Conservation (phyloP, 2,329 filamentous ascomycete species). For the Penicillium rolfsii region DNA sequence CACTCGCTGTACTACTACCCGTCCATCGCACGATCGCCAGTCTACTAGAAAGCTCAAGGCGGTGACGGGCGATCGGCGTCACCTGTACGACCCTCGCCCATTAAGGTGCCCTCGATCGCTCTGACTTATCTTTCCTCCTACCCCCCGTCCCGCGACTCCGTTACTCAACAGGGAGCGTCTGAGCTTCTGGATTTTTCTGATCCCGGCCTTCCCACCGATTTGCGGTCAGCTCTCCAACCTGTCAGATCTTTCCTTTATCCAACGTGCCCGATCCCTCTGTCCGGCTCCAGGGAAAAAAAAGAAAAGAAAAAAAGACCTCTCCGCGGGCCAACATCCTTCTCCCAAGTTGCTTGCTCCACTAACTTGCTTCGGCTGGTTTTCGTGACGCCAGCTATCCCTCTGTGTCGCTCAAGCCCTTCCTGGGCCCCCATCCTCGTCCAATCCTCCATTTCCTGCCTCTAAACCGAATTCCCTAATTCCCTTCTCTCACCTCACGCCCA, state of each 20-base stretch:
- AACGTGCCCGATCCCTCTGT: conserved; percentile 31
- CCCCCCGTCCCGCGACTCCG: not conserved
- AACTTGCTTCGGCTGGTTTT: conserved; percentile 16
- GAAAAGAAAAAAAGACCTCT: not conserved
- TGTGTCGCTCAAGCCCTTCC: conserved; percentile 15
- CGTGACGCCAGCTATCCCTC: conserved; percentile 33
- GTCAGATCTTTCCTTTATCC: conserved; percentile 34
- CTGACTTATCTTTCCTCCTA: conserved; percentile 14
- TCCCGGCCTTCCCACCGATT: conserved; percentile 21
- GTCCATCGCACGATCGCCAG: not conserved
- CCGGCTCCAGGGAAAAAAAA: conserved; percentile 11
- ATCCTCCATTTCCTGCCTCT: conserved; percentile 2
- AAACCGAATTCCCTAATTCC: conserved; percentile 6
- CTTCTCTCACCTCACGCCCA: not conserved
- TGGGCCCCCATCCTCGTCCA: not conserved
- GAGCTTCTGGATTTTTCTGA: conserved; percentile 11
- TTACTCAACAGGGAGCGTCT: conserved; percentile 11
- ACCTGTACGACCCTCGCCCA: conserved; percentile 15
- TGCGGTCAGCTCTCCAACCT: conserved; percentile 30
- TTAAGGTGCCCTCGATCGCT: conserved; percentile 17
- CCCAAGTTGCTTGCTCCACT: conserved; percentile 18
- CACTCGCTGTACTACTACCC: not conserved
- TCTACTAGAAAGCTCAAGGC: conserved; percentile 11
- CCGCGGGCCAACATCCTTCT: not conserved
- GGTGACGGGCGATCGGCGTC: conserved; percentile 28